A percentile compares a stretch with the other conserved stretches of the same genome.
Conservation (phyloP, 306 rosid species). For the Canavalia ensiformis region DNA sequence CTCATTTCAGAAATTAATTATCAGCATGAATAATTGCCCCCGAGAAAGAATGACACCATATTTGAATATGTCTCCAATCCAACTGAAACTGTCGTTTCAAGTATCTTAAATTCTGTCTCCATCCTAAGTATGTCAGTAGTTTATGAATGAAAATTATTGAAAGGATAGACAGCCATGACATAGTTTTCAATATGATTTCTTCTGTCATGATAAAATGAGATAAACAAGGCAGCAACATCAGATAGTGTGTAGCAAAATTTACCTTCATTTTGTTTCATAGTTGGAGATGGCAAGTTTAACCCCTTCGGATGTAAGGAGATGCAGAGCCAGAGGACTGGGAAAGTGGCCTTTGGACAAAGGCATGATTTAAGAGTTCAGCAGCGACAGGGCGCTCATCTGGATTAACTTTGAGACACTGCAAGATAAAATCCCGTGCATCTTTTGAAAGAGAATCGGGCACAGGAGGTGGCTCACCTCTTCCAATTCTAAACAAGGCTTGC, state of each 20-base stretch:
- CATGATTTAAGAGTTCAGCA: constrained; percentile 68
- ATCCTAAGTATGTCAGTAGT: constrained; percentile 6
- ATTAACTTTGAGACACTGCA: constrained; percentile 74
- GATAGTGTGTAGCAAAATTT: constrained; percentile 12
- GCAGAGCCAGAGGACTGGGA: constrained; percentile 70
- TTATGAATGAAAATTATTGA: constrained; percentile 21
- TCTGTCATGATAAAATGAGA: background rate
- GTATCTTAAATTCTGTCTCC: constrained; percentile 24
- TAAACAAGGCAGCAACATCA: constrained; percentile 33
- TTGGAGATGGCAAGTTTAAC: constrained; percentile 47
- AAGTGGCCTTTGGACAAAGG: constrained; percentile 73
- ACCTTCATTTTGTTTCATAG: constrained; percentile 59
- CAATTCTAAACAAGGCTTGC: constrained; percentile 85
- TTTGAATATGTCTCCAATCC: background rate
- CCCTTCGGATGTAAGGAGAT: constrained; percentile 66
- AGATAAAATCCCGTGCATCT: constrained; percentile 78
- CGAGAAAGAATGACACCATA: constrained; percentile 10
- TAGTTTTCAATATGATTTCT: constrained; percentile 21
- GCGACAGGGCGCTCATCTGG: constrained; percentile 78
- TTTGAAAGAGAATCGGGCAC: constrained; percentile 78
- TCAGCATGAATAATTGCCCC: constrained; percentile 8
- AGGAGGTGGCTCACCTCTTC: constrained; percentile 79
- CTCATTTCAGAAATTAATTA: constrained; percentile 37
- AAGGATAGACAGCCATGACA: constrained; percentile 10
- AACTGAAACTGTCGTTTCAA: constrained; percentile 29